Evolutionary conservation across 2,329 filamentous ascomycete genomes (phyloP).

Genomic region (Scedosporium apiospermum): DNA sequence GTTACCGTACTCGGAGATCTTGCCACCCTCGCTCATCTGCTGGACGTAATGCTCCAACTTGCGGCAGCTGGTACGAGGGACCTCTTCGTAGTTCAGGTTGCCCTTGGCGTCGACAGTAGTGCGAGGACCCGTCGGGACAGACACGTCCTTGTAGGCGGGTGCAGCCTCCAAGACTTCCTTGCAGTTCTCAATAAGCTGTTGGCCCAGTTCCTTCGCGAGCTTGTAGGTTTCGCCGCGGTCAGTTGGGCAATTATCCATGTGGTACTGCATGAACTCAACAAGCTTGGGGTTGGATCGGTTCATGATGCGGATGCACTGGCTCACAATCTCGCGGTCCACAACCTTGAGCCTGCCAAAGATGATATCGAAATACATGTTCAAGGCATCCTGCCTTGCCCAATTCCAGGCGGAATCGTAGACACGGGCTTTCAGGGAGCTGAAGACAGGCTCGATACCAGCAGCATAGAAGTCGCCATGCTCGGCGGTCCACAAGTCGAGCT

Average conservation of each 20-base stretch:
- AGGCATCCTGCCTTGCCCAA: constrained; percentile 93
- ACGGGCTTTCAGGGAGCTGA: constrained; percentile 86
- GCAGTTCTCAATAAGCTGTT: constrained; percentile 95
- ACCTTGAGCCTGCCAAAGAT: constrained; percentile 91
- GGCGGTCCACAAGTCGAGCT: constrained; percentile 87
- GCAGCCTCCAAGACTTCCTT: constrained; percentile 76
- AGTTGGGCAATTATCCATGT: constrained; percentile 97
- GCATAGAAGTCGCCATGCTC: constrained; percentile 98
- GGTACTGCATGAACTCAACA: constrained; percentile 98
- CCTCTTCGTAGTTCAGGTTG: constrained; percentile 86
- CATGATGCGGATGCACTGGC: constrained; percentile 98
- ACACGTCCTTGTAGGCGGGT: constrained; percentile 94
- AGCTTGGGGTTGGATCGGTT: constrained; percentile 94
- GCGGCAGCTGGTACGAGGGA: constrained; percentile 76
- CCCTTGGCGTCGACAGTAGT: constrained; percentile 89
- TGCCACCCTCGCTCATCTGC: constrained; percentile 97
- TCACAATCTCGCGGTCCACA: constrained; percentile 95
- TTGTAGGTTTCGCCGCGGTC: constrained; percentile 96
- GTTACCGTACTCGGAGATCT: constrained; percentile 97
- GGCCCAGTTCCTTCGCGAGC: constrained; percentile 89
- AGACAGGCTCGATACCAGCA: constrained; percentile 84
- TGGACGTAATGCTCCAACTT: constrained; percentile 98
- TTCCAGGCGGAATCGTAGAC: constrained; percentile 99
- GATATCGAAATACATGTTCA: constrained; percentile 98
- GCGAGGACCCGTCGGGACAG: constrained; percentile 80